Evolutionary conservation across 805 yeast species (phyloP), one percentile per base, ranked within the genome.

Genomic region (Cyberlindnera sargentensis): DNA sequence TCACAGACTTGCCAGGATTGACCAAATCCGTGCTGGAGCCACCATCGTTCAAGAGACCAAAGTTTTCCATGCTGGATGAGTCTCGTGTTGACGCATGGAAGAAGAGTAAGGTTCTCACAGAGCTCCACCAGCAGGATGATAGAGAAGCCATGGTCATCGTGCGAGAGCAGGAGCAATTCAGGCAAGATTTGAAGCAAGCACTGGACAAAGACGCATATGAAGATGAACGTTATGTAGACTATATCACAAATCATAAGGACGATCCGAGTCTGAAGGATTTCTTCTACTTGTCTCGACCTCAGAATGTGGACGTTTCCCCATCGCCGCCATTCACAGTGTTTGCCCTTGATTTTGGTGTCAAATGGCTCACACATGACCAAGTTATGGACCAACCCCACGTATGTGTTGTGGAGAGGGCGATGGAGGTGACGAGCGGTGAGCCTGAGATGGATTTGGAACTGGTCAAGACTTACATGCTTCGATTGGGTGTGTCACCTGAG

Each of bases 81-180:
- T 9, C 20, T 9, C 28, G 24, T 5, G 24, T 45, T 23, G 43
- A 43, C 7, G 23, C 34, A 6, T 36, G 46, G 41, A 41, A 32
- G 31, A 43, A 32, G 36, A 45, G 48, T 31, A 38, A 37, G 5
- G 43, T 43, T 25, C 34, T 48, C 8, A 7, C 27, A 4, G 20
- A 37, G 15, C 30, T 36, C n/a, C 51, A 48, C 24, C 27, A 39
- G 29, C 29, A 45, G 15, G 51, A 45, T 24, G 51, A 48, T 33
- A 27, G 31, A 6, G 34, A 30, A 7, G 48, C 51, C 3, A 3
- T 36, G 30, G 32, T 9, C 8, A 34, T 40, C 4, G 26, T 48
- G 11, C 37, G 27, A 26, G 40, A 37, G 23, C 47, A 48, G 20
- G 49, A 48, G 11, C 38, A 39, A 8, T 48, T 48, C 30, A 36